Evolutionary conservation across 2,329 filamentous ascomycete species (phyloP).

Genomic region (Phaeophleospora eucalypticola): DNA sequence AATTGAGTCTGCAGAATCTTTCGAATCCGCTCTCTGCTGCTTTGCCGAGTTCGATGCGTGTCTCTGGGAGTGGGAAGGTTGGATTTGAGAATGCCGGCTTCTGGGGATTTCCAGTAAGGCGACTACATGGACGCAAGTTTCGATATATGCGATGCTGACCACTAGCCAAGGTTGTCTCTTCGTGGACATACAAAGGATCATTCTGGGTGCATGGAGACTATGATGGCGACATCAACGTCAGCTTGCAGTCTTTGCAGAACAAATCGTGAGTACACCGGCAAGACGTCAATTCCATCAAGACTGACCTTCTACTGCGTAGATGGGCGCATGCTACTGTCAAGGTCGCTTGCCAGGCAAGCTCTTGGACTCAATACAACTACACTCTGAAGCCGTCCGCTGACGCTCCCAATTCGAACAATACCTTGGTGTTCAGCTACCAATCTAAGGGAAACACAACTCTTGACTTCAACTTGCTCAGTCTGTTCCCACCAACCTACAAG

Average conservation of each 20-base stretch:
- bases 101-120: conserved; percentile 32
- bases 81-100: conserved; percentile 44
- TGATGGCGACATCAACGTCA: conserved; percentile 27
- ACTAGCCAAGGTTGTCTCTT: conserved; percentile 31
- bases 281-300: neutral
- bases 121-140: conserved; percentile 1
- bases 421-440: conserved; percentile 43
- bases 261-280: conserved; percentile 30
- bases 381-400: conserved; percentile 27
- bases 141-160: neutral
- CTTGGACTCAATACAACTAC: conserved; percentile 33
- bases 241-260: conserved; percentile 14
- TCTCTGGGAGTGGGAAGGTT: conserved; percentile 27
- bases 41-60: conserved; percentile 50
- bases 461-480: conserved; percentile 51
- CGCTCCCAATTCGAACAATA: conserved; percentile 49
- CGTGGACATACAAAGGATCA: conserved; percentile 31
- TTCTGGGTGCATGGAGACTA: conserved; percentile 34
- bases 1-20: conserved; percentile 46
- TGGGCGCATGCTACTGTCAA: conserved; percentile 23
- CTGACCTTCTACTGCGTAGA: neutral
- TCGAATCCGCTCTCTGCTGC: conserved; percentile 50
- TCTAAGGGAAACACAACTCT: conserved; percentile 40
- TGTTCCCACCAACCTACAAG: conserved; percentile 55
- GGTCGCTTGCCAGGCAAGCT: conserved; percentile 20